These are phyloP conservation scores for Fusarium sp. DNA, from an alignment of 2,329 filamentous ascomycete genomes.

Conservation along the genomic window DNA sequence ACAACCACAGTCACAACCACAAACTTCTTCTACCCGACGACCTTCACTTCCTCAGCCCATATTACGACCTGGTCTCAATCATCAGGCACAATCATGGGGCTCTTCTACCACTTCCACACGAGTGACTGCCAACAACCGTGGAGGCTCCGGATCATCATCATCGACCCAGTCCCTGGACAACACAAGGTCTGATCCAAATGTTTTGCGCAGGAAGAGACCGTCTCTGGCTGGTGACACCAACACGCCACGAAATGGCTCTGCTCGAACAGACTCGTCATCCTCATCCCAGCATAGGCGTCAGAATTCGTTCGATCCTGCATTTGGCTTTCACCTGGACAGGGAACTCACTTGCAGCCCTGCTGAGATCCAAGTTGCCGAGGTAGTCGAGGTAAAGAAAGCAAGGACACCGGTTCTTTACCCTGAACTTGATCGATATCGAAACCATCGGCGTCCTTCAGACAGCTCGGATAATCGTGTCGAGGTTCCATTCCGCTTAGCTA, in stretches of 20 bases:
- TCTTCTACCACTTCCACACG: conserved; percentile 48
- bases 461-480: conserved; percentile 53
- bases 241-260: conserved; percentile 48
- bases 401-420: conserved; percentile 63
- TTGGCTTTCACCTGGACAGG: conserved; percentile 53
- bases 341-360: conserved; percentile 55
- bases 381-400: conserved; percentile 52
- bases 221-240: conserved; percentile 53
- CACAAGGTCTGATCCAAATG: conserved; percentile 52
- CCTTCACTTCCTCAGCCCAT: conserved; percentile 41
- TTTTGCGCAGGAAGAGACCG: conserved; percentile 61
- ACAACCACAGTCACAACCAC: conserved; percentile 21
- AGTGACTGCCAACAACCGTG: conserved; percentile 46
- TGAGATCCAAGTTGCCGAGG: conserved; percentile 54
- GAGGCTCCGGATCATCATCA: conserved; percentile 48
- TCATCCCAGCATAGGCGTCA: conserved; percentile 54
- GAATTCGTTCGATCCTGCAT: conserved; percentile 48
- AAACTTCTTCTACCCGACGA: conserved; percentile 26
- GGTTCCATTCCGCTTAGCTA: conserved; percentile 65
- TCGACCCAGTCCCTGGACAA: conserved; percentile 49
- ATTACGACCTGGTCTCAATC: conserved; percentile 44
- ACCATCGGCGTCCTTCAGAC: conserved; percentile 52
- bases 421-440: conserved; percentile 69
- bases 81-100: conserved; percentile 56
- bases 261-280: conserved; percentile 54